These are phyloP conservation scores for Cutaneotrichosporon cutaneum DNA, from an alignment of 1,284 basidiomycete species.

Conservation along the genomic window DNA sequence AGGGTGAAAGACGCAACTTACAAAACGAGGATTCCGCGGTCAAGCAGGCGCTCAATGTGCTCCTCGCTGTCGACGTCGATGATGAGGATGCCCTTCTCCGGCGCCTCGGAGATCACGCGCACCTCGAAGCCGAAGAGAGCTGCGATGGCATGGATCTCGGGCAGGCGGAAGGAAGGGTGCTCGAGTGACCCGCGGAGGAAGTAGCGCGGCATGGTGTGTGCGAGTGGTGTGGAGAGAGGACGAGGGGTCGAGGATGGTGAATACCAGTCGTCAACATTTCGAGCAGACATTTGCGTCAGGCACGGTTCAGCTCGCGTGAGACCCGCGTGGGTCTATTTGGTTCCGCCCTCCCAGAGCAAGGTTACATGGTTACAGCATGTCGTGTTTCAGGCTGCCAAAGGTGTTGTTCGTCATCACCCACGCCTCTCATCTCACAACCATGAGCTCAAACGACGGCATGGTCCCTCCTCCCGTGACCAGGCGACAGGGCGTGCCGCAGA, in stretches of 20 bases:
- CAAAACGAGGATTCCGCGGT: slow-evolving; percentile 81
- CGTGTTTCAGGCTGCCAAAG: neutral
- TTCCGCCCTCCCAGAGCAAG: neutral
- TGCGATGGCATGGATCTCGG: slow-evolving; percentile 61
- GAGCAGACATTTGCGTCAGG: slow-evolving; percentile 1
- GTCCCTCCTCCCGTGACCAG: neutral
- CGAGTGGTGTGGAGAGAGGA: neutral
- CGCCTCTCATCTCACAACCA: neutral
- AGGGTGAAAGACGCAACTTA: slow-evolving; percentile 51
- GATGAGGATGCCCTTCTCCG: slow-evolving; percentile 63
- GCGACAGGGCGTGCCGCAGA: neutral
- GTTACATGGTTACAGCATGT: no score
- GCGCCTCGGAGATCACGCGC: slow-evolving; percentile 41
- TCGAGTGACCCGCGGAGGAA: slow-evolving; percentile 75
- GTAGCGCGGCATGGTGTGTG: slow-evolving; percentile 55
- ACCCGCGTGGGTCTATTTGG: neutral
- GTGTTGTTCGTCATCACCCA: neutral
- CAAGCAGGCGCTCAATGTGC: slow-evolving; percentile 69
- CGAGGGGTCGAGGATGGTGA: neutral
- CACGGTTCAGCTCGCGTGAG: neutral
- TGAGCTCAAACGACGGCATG: neutral
- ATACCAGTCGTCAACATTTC: slow-evolving; percentile 1
- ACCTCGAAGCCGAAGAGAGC: slow-evolving; percentile 44
- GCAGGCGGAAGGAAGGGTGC: slow-evolving; percentile 75
- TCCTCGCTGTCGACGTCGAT: slow-evolving; percentile 68